Conservation (phyloP, 495 filamentous ascomycete species). For the Darksidea phi region DNA sequence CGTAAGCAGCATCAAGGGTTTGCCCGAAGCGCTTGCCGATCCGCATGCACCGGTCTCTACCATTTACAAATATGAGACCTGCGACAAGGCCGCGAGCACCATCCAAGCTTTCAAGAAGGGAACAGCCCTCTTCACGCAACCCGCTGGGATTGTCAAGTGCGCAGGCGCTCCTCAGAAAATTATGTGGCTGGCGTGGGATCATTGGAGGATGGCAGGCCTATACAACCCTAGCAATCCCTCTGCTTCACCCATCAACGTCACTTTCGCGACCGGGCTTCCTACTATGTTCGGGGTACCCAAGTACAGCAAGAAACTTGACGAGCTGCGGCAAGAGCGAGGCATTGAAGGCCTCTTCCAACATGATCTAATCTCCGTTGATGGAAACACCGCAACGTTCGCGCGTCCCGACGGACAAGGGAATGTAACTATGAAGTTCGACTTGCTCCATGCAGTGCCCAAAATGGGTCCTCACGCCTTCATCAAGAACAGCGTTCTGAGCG, state of each 20-base stretch:
- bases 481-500: slow-evolving; percentile 57
- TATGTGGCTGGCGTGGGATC: slow-evolving; percentile 68
- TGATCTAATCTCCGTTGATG: slow-evolving; percentile 61
- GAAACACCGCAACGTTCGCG: slow-evolving; percentile 56
- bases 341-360: slow-evolving; percentile 68
- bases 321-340: slow-evolving; percentile 60
- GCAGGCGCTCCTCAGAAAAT: slow-evolving; percentile 69
- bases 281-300: slow-evolving; percentile 70
- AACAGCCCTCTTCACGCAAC: slow-evolving; percentile 67
- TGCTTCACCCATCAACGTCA: slow-evolving; percentile 56
- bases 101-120: slow-evolving; percentile 57
- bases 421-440: slow-evolving; percentile 53
- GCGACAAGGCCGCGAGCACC: slow-evolving; percentile 57
- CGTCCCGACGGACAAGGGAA: slow-evolving; percentile 46
- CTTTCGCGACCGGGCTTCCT: slow-evolving; percentile 61
- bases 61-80: slow-evolving; percentile 62
- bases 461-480: slow-evolving; percentile 61
- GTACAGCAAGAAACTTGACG: slow-evolving; percentile 60
- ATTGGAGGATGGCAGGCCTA: slow-evolving; percentile 61
- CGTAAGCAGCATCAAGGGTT: slow-evolving; percentile 56
- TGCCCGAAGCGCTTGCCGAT: slow-evolving; percentile 60
- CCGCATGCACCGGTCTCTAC: slow-evolving; percentile 58
- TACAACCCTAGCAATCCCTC: slow-evolving; percentile 50
- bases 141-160: slow-evolving; percentile 64
- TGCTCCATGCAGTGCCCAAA: slow-evolving; percentile 62